These are phyloP conservation scores for Dendrobium huoshanense DNA, from an alignment of 106 monocot genomes.

Conservation along the genomic window DNA sequence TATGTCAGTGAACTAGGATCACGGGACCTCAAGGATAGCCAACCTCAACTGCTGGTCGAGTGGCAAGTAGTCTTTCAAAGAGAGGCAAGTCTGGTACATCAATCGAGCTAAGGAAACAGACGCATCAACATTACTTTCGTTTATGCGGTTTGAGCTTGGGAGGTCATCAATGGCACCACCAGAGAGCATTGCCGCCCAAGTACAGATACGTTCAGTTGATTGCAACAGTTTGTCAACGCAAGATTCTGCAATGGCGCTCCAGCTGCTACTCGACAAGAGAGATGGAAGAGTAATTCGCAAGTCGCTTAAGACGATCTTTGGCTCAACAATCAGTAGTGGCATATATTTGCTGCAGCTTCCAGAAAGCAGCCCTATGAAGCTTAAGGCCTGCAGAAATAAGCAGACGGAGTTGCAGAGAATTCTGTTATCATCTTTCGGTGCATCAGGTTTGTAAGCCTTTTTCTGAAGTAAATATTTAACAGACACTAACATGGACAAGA, in stretches of 20 bases:
- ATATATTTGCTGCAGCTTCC: conserved; percentile 61
- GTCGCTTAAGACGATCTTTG: conserved; percentile 53
- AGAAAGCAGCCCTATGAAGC: conserved; percentile 66
- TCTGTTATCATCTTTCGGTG: background rate
- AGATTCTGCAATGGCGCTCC: conserved; percentile 34
- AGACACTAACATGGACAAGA: background rate
- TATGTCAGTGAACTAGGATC: background rate
- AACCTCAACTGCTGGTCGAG: conserved; percentile 68
- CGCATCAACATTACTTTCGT: conserved; percentile 29
- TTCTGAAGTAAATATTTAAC: background rate
- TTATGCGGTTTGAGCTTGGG: conserved; percentile 11
- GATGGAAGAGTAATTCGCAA: conserved; percentile 74
- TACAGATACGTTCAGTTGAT: conserved; percentile 47
- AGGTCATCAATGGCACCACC: background rate
- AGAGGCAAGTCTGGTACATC: conserved; percentile 56
- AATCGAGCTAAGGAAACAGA: conserved; percentile 30
- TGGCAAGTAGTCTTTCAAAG: conserved; percentile 55
- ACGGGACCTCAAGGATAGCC: conserved; percentile 32
- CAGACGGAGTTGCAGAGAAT: background rate
- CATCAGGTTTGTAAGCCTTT: too few species aligned
- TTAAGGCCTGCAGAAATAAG: conserved; percentile 45
- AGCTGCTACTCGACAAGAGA: conserved; percentile 41
- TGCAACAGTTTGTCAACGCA: conserved; percentile 44
- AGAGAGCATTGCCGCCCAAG: conserved; percentile 25
- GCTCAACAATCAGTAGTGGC: conserved; percentile 67